Conservation (phyloP, 192 early-diverging fungal species). For the Cladochytrium replicatum region DNA sequence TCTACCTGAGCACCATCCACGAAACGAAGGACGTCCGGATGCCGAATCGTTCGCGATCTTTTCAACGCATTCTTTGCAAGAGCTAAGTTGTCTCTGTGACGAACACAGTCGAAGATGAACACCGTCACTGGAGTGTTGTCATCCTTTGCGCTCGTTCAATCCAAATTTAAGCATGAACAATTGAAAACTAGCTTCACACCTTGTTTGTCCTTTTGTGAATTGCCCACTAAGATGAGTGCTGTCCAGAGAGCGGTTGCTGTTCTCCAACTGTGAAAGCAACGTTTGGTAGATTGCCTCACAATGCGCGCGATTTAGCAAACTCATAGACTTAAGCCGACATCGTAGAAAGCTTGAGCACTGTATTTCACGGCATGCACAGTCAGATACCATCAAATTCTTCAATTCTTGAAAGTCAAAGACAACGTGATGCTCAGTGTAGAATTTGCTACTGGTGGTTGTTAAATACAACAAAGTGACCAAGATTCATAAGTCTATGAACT, state of each 20-base stretch:
- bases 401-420: too few relatives aligned
- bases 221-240: conserved; percentile 11
- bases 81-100: conserved; percentile 54
- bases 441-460: too few relatives aligned
- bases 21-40: conserved; percentile 78
- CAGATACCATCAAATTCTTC: too few relatives aligned
- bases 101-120: conserved; percentile 70
- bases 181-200: conserved; percentile 20
- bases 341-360: too few relatives aligned
- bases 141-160: too few relatives aligned
- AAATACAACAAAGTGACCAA: too few relatives aligned
- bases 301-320: conserved; percentile 26
- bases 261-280: conserved; percentile 21
- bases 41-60: conserved; percentile 77
- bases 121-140: conserved; percentile 59
- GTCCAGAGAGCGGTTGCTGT: conserved; percentile 5
- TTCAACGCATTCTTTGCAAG: conserved; percentile 85
- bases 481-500: too few relatives aligned
- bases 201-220: conserved; percentile 47
- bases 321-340: too few relatives aligned
- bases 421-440: too few relatives aligned
- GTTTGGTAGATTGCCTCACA: conserved; percentile 5
- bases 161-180: conserved; percentile 4
- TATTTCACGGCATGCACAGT: too few relatives aligned
- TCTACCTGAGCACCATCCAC: conserved; percentile 81